A percentile compares a stretch with the other conserved stretches of the same genome.
These are phyloP conservation scores for Skeletonema marinoi DNA, from an alignment of 108 stramenopile genomes.

Conservation along the genomic window DNA sequence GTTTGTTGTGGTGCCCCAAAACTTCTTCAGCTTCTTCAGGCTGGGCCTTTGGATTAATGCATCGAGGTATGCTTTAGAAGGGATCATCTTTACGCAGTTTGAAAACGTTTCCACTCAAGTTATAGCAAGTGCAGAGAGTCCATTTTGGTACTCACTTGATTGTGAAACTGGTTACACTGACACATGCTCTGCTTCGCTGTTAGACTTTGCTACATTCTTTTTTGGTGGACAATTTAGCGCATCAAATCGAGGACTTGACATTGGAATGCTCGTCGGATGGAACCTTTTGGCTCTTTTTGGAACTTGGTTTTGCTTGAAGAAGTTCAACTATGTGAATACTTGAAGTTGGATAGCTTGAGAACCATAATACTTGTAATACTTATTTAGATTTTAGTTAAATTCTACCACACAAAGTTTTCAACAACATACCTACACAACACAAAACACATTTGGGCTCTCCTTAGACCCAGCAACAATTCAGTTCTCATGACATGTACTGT, in stretches of 20 bases:
- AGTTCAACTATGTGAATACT: slow-evolving; percentile 33
- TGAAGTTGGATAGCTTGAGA: not conserved
- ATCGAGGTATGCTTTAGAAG: slow-evolving; percentile 33
- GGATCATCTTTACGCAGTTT: slow-evolving; percentile 39
- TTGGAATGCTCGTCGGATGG: slow-evolving; percentile 35
- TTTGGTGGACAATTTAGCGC: slow-evolving; percentile 43
- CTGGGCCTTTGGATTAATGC: slow-evolving; percentile 35
- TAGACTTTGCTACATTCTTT: slow-evolving; percentile 32
- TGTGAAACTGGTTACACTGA: not conserved
- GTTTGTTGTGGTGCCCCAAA: slow-evolving; percentile 71
- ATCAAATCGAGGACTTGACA: slow-evolving; percentile 19
- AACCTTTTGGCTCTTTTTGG: slow-evolving; percentile 10
- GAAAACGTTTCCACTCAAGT: slow-evolving; percentile 23
- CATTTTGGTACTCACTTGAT: slow-evolving; percentile 34
- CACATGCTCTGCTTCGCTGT: slow-evolving; percentile 28
- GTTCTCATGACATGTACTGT: not conserved
- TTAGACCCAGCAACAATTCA: not conserved
- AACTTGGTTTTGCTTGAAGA: slow-evolving; percentile 25
- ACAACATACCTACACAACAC: too few relatives aligned
- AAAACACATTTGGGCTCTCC: too few relatives aligned
- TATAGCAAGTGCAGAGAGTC: slow-evolving; percentile 8
- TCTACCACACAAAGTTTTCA: too few relatives aligned
- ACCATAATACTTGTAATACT: too few relatives aligned
- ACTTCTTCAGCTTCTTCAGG: slow-evolving; percentile 33
- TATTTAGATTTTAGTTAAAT: too few relatives aligned